Percentiles rank a stretch among this genome's conserved stretches.
These are phyloP conservation scores for Dichomitus squalens DNA, from an alignment of 1,284 basidiomycete genomes.

Conservation along the genomic window DNA sequence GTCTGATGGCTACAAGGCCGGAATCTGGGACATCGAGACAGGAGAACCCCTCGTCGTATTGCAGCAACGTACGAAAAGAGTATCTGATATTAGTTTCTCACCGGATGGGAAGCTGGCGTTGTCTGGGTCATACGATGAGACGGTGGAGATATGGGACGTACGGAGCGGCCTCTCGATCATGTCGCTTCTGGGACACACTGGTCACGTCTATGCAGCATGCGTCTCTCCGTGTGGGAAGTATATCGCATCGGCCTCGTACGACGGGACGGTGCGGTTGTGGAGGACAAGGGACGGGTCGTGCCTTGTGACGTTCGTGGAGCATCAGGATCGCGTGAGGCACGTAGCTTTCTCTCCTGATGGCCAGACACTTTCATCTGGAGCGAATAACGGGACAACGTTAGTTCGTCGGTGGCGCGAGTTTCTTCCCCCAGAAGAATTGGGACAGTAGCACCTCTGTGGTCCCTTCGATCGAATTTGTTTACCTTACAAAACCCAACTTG, in stretches of 20 bases:
- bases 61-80: too few species aligned
- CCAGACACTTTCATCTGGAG: background rate
- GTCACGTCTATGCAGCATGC: background rate
- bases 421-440: too few species aligned
- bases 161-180: background rate
- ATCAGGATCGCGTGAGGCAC: constrained; percentile 17
- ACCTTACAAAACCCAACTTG: too few species aligned
- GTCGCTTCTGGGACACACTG: background rate
- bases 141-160: background rate
- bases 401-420: too few species aligned
- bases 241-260: constrained; percentile 13
- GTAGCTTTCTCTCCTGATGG: constrained; percentile 25
- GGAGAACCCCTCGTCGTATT: background rate
- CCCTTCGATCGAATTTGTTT: too few species aligned
- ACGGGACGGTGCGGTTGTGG: too few species aligned
- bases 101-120: background rate
- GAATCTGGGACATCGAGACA: background rate
- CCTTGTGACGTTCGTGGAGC: constrained; percentile 11
- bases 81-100: background rate
- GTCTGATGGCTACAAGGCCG: background rate
- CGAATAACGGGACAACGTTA: background rate
- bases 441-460: too few species aligned
- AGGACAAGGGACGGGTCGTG: constrained; percentile 10
- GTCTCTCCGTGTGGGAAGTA: constrained; percentile 7
- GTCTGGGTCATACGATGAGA: background rate